phyloP scores from a whole-genome alignment of 441 rosid genomes.

The Syzygium syzygioides region DNA sequence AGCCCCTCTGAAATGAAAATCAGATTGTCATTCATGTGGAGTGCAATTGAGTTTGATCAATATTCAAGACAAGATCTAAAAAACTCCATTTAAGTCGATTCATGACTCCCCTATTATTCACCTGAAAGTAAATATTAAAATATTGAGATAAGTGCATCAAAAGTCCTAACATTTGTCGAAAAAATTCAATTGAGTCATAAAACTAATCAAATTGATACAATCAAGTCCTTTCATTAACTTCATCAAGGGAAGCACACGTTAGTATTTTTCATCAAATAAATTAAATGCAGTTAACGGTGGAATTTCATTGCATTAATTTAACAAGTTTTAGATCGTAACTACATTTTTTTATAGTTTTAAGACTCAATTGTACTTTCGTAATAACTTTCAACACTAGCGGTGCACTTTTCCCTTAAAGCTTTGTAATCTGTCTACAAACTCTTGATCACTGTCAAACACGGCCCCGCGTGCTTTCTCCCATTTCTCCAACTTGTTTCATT shows the following conservation, averaged over 20 bases:
- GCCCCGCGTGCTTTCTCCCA: neutral
- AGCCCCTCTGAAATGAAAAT: neutral
- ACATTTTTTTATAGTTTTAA: neutral
- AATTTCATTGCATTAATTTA: neutral
- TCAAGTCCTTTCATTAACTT: neutral
- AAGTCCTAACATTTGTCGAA: fast-evolving
- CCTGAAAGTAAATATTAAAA: neutral
- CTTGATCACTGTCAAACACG: neutral
- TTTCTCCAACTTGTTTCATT: neutral
- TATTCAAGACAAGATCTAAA: neutral
- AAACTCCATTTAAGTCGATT: neutral
- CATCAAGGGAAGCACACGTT: neutral
- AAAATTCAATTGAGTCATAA: neutral
- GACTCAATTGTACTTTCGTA: fast-evolving
- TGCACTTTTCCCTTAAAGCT: neutral
- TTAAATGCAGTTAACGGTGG: fast-evolving
- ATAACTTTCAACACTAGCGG: neutral
- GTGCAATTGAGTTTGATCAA: neutral
- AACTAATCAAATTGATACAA: neutral
- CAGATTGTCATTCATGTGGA: neutral
- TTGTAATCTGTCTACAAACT: neutral
- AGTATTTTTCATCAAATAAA: neutral
- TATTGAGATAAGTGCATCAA: fast-evolving
- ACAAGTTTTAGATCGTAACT: neutral
- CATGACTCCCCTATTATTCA: neutral